phyloP scores from a whole-genome alignment of 306 rosid genomes.

The Cucurbita argyrosperma region DNA sequence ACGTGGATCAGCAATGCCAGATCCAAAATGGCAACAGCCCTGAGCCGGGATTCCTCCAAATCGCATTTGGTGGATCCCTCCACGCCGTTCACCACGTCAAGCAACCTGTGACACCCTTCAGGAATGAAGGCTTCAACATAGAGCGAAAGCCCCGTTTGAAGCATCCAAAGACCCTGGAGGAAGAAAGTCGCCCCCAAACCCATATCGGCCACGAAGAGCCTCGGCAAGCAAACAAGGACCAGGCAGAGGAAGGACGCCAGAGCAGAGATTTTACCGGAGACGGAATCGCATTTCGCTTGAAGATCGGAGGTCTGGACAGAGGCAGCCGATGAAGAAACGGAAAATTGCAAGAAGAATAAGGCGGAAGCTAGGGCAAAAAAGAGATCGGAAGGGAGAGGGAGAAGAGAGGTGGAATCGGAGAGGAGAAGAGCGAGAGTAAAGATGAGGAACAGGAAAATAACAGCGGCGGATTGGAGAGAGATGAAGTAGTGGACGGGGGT shows the following conservation, averaged over 20 bases:
- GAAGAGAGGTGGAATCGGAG: slow-evolving; percentile 36
- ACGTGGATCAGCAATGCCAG: slow-evolving; percentile 50
- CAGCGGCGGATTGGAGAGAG: slow-evolving; percentile 64
- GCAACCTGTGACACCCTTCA: slow-evolving; percentile 74
- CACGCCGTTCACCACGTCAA: slow-evolving; percentile 56
- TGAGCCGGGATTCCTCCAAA: slow-evolving; percentile 54
- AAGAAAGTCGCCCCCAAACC: slow-evolving; percentile 40
- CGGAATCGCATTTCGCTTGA: slow-evolving; percentile 61
- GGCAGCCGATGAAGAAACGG: slow-evolving; percentile 34
- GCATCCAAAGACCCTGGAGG: slow-evolving; percentile 69
- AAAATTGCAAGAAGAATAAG: slow-evolving; percentile 49
- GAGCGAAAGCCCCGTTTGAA: slow-evolving; percentile 76
- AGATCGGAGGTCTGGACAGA: slow-evolving; percentile 56
- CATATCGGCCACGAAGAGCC: slow-evolving; percentile 54
- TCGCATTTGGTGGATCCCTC: slow-evolving; percentile 91
- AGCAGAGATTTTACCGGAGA: slow-evolving; percentile 39
- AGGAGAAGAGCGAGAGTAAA: slow-evolving; percentile 43
- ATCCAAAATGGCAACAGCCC: slow-evolving; percentile 76
- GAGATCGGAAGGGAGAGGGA: slow-evolving; percentile 50
- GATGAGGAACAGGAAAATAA: slow-evolving; percentile 51
- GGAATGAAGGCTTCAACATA: slow-evolving; percentile 81
- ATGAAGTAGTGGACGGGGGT: slow-evolving; percentile 70
- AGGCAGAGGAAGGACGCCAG: slow-evolving; percentile 32
- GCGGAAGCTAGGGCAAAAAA: slow-evolving; percentile 47
- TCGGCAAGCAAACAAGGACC: slow-evolving; percentile 42